These are phyloP conservation scores for Dactylellina drechsleri DNA, from an alignment of 2,329 filamentous ascomycete genomes.

Conservation along the genomic window DNA sequence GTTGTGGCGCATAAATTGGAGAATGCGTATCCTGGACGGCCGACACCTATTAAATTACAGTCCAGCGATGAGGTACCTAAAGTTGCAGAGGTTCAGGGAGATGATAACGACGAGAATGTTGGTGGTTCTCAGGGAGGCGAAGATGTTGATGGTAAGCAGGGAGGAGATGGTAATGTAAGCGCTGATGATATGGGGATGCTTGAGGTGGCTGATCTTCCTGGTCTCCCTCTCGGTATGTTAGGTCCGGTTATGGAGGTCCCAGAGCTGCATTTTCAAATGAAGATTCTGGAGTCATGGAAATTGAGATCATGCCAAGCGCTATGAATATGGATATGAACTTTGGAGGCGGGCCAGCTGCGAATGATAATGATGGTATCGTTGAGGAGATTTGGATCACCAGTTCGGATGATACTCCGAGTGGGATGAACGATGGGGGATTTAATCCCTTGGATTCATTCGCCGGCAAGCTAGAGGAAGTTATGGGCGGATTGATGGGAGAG, in stretches of 20 bases:
- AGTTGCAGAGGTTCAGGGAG: background rate
- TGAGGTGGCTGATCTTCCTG: constrained; percentile 13
- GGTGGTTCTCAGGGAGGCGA: background rate
- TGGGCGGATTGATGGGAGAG: constrained; percentile 41
- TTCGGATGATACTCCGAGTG: constrained; percentile 1
- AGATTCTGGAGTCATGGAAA: constrained; percentile 23
- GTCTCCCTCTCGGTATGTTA: constrained; percentile 22
- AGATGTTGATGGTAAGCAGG: background rate
- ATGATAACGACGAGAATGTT: background rate
- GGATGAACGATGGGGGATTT: background rate
- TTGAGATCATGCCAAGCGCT: constrained; percentile 13
- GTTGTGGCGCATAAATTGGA: constrained; percentile 38
- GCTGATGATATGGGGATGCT: background rate
- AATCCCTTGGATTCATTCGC: constrained; percentile 27
- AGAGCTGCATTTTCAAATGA: background rate
- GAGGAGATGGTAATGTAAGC: background rate
- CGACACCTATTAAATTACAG: constrained; percentile 35
- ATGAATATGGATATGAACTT: constrained; percentile 12
- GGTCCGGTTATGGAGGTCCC: constrained; percentile 12
- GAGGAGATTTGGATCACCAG: constrained; percentile 45
- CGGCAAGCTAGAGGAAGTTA: constrained; percentile 17
- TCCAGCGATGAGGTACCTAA: background rate
- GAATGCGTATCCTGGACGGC: constrained; percentile 24
- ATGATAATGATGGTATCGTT: constrained; percentile 16
- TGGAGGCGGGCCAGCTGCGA: background rate